Base-by-base conservation (phyloP, 257 asterid genomes). In the Linderniella brevidens region DNA sequence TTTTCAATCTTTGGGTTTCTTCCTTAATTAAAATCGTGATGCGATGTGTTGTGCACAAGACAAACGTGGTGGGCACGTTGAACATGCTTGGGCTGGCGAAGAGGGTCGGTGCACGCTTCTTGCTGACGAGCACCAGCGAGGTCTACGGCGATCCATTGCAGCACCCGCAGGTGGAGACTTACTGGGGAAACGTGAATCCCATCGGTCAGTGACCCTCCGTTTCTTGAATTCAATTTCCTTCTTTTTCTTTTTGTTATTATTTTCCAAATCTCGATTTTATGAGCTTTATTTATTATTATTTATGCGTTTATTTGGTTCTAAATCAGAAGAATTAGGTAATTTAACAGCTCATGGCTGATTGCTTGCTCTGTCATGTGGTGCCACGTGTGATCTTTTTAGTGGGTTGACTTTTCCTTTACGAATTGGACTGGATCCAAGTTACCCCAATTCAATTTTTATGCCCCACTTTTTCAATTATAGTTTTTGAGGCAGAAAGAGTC, bases 141-240 rank as follows among this genome's bases (percentile, higher is more conserved):
- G 97, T 87, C 58, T 87, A 87, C 62, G 97, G 97, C 16, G 97
- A 87, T 61, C 97, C 97, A 0, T 35, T 87, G 50, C 83, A 87
- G 35, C 97, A 87, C 64, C 97, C 97, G 0, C 97, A 87, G 25
- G 85, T 77, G 16, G 97, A 87, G 52, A 83, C 97, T 12, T 87
- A 87, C 72, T 88, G 98, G 98, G 98, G 98, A 54, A 88, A 88
- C 53, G 98, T 88, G 51, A 88, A 88, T 56, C 98, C 98, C 14
- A 88, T 88, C 54, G 98, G 98, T 84, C 5, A 1, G 74, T 57
- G 32, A 25, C 32, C 32, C 3, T 2, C 32, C 32, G 6, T 25
- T 25, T 19, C 32, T 8, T 46, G 8, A 9, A 37, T 37, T 11
- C 40, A 39, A 11, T 39, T 11, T 39, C 15, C 9, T 3, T 39